Base-by-base conservation (phyloP, 1,139 yeast species). In the Hyphopichia pseudoburtonii region DNA sequence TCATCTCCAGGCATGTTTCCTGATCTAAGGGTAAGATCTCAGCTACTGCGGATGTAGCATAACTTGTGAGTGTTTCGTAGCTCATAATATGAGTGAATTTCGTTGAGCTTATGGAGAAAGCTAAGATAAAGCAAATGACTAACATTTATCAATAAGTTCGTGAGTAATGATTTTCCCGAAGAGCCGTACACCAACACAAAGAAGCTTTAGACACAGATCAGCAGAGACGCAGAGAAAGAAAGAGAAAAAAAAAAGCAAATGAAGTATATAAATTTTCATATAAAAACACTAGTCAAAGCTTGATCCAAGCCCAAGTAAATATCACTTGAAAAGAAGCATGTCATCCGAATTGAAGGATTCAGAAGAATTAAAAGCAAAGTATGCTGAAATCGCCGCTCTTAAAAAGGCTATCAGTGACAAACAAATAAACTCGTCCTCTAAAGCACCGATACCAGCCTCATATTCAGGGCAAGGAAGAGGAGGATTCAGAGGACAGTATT, bases 1-100 rank as follows among this genome's bases (percentile, higher is more conserved):
- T 60, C 62, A 78, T 68, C 47, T 78, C 57, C 28, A 38, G 41
- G 33, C 61, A 57, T 19, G 59, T 43, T 19, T 56, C 61, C 9
- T 47, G 45, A 34, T 60, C 65, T 49, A 80, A 53, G 0, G 84
- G 84, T 16, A 80, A 46, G 2, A 79, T 60, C 22, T 64, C 54
- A 4, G 56, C 57, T 4, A 73, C 56, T 3, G 65, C 64, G 24
- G 52, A 48, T 4, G 54, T 47, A 2, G 70, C 68, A 46, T 58
- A 70, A 53, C 41, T 56, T 22, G 17, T 27, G 10, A 33, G 28
- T 12, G 28, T 28, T n/a, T 19, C 17, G 23, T 33, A 33, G 9
- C 22, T 15, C 36, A 33, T 33, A 5, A n/a, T 16, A n/a, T n/a
- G n/a, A n/a, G n/a, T n/a, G n/a, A n/a, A n/a, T n/a, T n/a, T n/a